A percentile compares a stretch with the other conserved stretches of the same genome.
phyloP scores from a whole-genome alignment of 768 basidiomycete species.

The Mycena epipterygia region DNA sequence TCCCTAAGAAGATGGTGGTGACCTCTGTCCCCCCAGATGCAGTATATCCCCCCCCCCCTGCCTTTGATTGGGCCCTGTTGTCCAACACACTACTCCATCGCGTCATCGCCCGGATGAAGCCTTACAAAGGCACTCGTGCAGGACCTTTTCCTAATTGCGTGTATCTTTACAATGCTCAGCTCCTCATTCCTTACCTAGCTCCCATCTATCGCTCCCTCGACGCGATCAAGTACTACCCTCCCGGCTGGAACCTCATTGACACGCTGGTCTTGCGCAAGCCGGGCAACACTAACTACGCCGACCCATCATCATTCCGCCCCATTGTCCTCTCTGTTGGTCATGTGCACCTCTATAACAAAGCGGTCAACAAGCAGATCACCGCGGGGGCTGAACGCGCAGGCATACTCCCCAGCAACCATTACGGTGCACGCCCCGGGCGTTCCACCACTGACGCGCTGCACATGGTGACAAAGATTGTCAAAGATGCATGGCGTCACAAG shows the following conservation, averaged over 20 bases:
- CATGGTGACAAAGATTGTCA: not conserved
- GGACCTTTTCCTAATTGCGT: conserved; percentile 49
- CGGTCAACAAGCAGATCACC: not conserved
- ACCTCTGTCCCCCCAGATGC: conserved; percentile 14
- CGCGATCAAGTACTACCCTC: conserved; percentile 35
- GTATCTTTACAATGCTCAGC: conserved; percentile 39
- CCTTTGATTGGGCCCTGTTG: conserved; percentile 34
- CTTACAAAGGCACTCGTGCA: conserved; percentile 50
- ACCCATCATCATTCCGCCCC: conserved; percentile 51
- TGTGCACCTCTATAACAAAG: conserved; percentile 38
- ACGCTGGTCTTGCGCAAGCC: conserved; percentile 53
- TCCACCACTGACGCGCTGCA: conserved; percentile 47
- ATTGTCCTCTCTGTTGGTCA: conserved; percentile 49
- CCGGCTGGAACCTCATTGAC: conserved; percentile 40
- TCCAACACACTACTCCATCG: conserved; percentile 42
- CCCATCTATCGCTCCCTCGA: conserved; percentile 47
- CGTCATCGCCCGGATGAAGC: conserved; percentile 44
- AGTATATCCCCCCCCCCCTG: conserved; percentile 45
- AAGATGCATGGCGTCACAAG: not conserved
- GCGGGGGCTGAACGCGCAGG: conserved; percentile 46
- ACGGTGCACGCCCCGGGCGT: conserved; percentile 54
- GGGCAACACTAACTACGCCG: conserved; percentile 47
- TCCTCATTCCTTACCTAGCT: conserved; percentile 42
- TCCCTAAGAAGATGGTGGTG: conserved; percentile 35
- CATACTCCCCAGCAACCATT: conserved; percentile 52